These are phyloP conservation scores for Botrytis byssoidea DNA, from an alignment of 2,329 filamentous ascomycete species.

Conservation along the genomic window DNA sequence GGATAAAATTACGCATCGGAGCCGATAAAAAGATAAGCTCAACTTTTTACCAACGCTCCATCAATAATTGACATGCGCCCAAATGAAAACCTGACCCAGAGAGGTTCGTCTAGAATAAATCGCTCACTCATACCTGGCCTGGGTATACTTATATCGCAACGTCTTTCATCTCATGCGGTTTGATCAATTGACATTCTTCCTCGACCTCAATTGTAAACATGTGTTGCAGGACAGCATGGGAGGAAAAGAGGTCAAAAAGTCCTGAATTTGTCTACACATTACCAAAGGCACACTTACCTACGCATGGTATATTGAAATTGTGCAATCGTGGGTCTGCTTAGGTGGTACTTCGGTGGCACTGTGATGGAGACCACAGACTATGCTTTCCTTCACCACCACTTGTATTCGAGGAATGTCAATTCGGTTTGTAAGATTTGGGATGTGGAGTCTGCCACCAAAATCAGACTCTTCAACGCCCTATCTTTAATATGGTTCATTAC, in stretches of 20 bases:
- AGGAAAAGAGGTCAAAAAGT: not conserved
- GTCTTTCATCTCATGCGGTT: not conserved
- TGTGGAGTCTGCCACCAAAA: not conserved
- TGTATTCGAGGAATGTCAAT: not conserved
- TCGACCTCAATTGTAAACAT: not conserved
- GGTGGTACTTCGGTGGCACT: constrained; percentile 13
- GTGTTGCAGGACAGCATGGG: not conserved
- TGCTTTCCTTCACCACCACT: not conserved
- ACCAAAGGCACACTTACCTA: not conserved
- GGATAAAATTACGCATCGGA: constrained; percentile 13
- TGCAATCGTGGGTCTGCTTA: constrained; percentile 7
- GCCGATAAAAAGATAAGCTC: constrained; percentile 16
- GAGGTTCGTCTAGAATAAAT: not conserved
- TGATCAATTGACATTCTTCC: not conserved
- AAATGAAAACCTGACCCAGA: not conserved
- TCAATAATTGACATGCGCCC: not conserved
- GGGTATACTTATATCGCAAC: not conserved
- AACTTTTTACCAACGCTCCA: not conserved
- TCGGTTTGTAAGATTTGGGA: constrained; percentile 2
- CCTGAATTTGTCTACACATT: not conserved
- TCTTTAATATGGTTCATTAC: not conserved
- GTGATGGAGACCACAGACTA: not conserved
- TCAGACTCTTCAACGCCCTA: not conserved
- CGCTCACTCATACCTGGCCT: not conserved
- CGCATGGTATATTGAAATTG: not conserved